Conservation (phyloP, 208 protist genomes). For the Porcisia deanei region DNA sequence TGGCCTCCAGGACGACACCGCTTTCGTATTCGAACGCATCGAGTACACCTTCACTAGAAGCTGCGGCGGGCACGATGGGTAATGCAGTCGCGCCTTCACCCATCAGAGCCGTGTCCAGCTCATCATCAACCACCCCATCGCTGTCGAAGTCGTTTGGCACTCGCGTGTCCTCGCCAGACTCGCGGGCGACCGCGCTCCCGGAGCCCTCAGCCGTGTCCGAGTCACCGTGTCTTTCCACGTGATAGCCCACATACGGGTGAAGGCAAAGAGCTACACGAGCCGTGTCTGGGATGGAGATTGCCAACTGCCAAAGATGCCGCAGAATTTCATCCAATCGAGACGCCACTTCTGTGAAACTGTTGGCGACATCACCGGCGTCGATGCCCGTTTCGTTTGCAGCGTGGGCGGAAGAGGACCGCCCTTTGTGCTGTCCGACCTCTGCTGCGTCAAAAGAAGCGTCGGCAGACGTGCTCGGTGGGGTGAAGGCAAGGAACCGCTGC, state of each 20-base stretch:
- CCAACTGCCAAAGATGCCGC: conserved; percentile 23
- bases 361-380: background rate
- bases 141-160: background rate
- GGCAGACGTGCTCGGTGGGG: background rate
- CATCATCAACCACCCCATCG: background rate
- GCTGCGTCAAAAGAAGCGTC: background rate
- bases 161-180: background rate
- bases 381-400: background rate
- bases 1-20: background rate
- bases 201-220: background rate
- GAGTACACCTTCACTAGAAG: background rate
- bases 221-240: background rate
- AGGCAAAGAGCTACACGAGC: conserved; percentile 6
- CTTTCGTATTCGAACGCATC: background rate
- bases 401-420: background rate
- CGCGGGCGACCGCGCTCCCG: background rate
- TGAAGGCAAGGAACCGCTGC: conserved; percentile 21
- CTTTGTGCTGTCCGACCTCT: background rate
- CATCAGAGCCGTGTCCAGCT: background rate
- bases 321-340: conserved; percentile 9
- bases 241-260: background rate
- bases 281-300: conserved; percentile 14
- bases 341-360: background rate
- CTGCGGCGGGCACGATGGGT: background rate
- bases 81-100: background rate